Base-by-base conservation (phyloP, 1,139 yeast genomes). In the Petasospora fabianii region DNA sequence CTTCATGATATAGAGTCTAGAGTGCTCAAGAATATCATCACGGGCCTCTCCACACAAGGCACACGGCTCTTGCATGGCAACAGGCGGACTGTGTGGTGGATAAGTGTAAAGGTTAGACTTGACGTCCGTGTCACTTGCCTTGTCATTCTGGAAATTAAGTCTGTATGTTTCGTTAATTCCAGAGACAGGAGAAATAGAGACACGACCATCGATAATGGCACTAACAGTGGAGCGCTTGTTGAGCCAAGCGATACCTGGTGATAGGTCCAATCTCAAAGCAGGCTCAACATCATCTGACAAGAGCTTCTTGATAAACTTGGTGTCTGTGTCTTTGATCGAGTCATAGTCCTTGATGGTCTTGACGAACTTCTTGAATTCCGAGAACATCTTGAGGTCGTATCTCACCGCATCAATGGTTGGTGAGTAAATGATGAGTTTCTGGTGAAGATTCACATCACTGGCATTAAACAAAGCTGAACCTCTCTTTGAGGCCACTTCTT, bases 251-350 rank as follows among this genome's bases (percentile, higher is more conserved):
- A 80, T 59, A 10, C 80, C 80, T 3, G 82, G 78, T 0, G 87
- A 79, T 34, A 62, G 57, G 43, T 80, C 87, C 15, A 82, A 60
- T 39, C 77, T 67, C 31, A 82, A 56, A 0, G 80, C 67, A 4
- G 88, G 86, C 53, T 86, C 96, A 41, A 92, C 71, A 58, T 92
- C 98, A 51, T 87, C 95, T 11, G 67, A 54, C 59, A 88, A 68
- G 18, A 86, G 63, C 45, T 75, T 72, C 47, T 80, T 80, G 60
- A 84, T 77, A 56, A 82, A 80, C 48, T 74, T 73, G 1, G 62
- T 49, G 11, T 62, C 54, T 7, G 68, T 59, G 12, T 61, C 63
- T 42, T 58, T 60, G 14, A 66, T 52, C 6, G 56, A 51, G 11
- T 59, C 59, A 34, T 59, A 54, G 17, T 45, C 42, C 7, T 62